These are phyloP conservation scores for Globisporangium irregulare DNA, from an alignment of 352 stramenopile genomes.

Conservation along the genomic window DNA sequence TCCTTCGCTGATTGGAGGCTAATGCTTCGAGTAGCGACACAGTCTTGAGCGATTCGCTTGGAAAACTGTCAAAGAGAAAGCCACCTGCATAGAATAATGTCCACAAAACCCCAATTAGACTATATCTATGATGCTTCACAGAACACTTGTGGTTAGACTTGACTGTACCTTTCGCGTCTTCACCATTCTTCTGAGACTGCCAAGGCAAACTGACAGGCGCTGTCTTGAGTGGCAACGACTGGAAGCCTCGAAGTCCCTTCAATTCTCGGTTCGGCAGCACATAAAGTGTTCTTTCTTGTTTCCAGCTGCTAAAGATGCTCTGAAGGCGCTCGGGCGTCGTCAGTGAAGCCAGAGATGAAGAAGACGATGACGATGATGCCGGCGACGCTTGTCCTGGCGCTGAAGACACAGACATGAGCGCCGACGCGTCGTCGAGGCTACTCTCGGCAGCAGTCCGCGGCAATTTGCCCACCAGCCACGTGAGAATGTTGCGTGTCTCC, in stretches of 20 bases:
- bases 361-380: not conserved
- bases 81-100: not conserved
- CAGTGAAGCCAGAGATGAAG: not conserved
- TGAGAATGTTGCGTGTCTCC: conserved; percentile 74
- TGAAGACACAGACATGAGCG: not conserved
- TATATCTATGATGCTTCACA: not conserved
- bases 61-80: conserved; percentile 38
- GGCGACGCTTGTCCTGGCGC: conserved; percentile 1
- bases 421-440: conserved; percentile 14
- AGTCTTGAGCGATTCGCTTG: conserved; percentile 21
- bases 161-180: conserved; percentile 1
- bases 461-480: conserved; percentile 79
- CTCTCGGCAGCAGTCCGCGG: conserved; percentile 28
- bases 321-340: conserved; percentile 1
- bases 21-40: conserved; percentile 45
- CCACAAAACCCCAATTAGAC: not conserved
- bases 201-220: conserved; percentile 38
- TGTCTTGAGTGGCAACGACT: conserved; percentile 45
- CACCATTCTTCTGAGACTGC: not conserved
- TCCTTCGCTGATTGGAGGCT: conserved; percentile 10
- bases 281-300: conserved; percentile 42
- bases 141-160: not conserved
- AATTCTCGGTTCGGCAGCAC: conserved; percentile 40
- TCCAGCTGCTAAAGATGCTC: conserved; percentile 55
- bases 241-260: conserved; percentile 38